Percentiles rank a stretch among this genome's conserved stretches.
phyloP scores from a whole-genome alignment of 2,329 filamentous ascomycete species.

The Calycina herbarum region DNA sequence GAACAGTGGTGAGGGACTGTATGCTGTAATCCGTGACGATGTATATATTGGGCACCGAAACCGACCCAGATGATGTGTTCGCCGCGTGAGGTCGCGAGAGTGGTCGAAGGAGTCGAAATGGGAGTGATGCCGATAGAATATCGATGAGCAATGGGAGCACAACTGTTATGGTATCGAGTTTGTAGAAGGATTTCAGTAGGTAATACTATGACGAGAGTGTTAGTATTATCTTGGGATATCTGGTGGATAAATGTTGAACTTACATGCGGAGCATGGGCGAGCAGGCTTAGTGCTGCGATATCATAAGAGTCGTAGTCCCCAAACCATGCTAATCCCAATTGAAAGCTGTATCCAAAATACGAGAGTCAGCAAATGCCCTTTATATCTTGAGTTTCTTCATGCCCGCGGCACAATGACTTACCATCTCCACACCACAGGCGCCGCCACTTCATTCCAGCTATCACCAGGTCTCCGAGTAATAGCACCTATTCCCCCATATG shows the following conservation, averaged over 20 bases:
- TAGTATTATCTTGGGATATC: neutral
- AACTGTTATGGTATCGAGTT: conserved; percentile 61
- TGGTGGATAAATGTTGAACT: conserved; percentile 33
- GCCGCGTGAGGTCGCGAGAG: conserved; percentile 63
- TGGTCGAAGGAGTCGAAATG: conserved; percentile 73
- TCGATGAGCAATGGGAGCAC: conserved; percentile 66
- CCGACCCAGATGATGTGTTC: conserved; percentile 42
- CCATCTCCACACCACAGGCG: conserved; percentile 55
- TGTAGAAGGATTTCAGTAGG: conserved; percentile 77
- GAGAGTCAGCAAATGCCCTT: conserved; percentile 11
- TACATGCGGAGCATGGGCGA: conserved; percentile 74
- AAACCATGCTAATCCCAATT: conserved; percentile 73
- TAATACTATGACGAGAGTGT: conserved; percentile 53
- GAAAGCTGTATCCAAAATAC: conserved; percentile 54
- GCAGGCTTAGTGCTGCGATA: conserved; percentile 61
- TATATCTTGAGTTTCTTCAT: conserved; percentile 23
- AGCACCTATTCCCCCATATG: conserved; percentile 60
- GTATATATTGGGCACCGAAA: conserved; percentile 57
- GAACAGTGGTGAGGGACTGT: conserved; percentile 62
- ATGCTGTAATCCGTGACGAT: conserved; percentile 65
- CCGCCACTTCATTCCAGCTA: conserved; percentile 60
- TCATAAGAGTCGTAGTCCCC: conserved; percentile 73
- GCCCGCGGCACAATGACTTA: conserved; percentile 47
- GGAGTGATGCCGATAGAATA: conserved; percentile 65
- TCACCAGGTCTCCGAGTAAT: conserved; percentile 64